These are phyloP conservation scores for Populus pruinosa DNA, from an alignment of 345 rosid species.

Conservation along the genomic window DNA sequence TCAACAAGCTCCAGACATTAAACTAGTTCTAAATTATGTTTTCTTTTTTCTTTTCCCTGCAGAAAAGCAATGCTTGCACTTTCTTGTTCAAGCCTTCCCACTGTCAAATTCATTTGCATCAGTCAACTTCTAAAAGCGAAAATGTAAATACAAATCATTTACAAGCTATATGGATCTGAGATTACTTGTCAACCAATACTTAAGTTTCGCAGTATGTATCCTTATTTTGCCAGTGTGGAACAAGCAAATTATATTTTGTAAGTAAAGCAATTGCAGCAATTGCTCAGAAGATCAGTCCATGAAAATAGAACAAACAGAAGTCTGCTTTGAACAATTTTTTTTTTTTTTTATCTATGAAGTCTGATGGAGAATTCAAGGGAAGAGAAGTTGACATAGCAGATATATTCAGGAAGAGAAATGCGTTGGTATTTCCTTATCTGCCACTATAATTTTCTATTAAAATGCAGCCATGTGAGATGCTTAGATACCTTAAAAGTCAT, in stretches of 20 bases:
- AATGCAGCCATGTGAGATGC: background rate
- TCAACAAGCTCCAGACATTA: constrained; percentile 29
- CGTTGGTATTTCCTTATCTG: background rate
- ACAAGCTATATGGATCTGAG: constrained; percentile 20
- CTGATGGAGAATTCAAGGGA: background rate
- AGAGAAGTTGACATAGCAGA: background rate
- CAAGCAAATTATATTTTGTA: background rate
- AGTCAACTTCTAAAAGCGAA: constrained; percentile 9
- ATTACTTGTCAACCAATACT: constrained; percentile 2
- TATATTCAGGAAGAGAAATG: background rate
- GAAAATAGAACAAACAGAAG: background rate
- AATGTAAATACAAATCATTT: constrained; percentile 36
- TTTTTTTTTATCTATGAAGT: background rate
- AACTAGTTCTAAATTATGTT: background rate
- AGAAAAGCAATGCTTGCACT: background rate
- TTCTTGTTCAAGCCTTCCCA: background rate
- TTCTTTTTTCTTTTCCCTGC: background rate
- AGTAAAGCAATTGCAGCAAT: background rate
- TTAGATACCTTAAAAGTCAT: background rate
- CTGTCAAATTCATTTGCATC: constrained; percentile 10
- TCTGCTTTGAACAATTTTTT: background rate
- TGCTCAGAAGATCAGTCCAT: background rate
- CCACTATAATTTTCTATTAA: background rate
- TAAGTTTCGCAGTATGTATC: constrained; percentile 5
- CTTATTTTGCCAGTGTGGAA: background rate